Evolutionary conservation across 768 basidiomycete genomes (phyloP), one percentile per base, ranked within the genome.

Genomic region (Termitomyces sp.): DNA sequence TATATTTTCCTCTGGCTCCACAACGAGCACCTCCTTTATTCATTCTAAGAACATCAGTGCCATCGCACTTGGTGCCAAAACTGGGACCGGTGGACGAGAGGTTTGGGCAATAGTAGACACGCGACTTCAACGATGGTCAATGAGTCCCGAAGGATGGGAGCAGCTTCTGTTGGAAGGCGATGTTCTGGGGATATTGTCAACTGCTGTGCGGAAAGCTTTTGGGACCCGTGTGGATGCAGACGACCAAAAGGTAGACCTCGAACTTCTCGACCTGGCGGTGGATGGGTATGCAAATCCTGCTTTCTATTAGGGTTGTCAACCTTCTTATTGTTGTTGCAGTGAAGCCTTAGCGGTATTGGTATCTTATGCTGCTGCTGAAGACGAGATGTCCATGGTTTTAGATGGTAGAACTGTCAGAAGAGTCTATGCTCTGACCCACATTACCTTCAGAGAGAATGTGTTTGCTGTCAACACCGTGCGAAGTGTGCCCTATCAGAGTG

Each of bases 401-500:
- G 75, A 76, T 57, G 66, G 71, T 42, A 73, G 72, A 24, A 73
- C 75, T 30, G 80, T 87, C 54, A 79, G 84, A 47, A 79, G 89
- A 47, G 79, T 86, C 37, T 91, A 91, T 70, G 83, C 86, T 12
- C 71, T 91, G 44, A 74, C 81, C 16, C 78, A 78, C 55, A 66
- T 91, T 16, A 72, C 78, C n/a, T 68, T 72, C 54, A 61, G 69
- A 24, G 72, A 73, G 5, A 78, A 77, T 12, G 61, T 64, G 2
- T 81, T 86, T 69, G 66, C 70, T 27, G 77, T 86, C 15, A 70
- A 80, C 36, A 75, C 74, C 18, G 72, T 88, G 39, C 79, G 75
- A 44, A 76, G 75, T 36, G 85, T 93, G 12, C 91, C 91, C 7
- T 92, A 91, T 66, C 86, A 91, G 69, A 86, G 85, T 58, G 90